Base-by-base conservation (phyloP, 2,329 filamentous ascomycete genomes). In the Pseudogymnoascus sp. region DNA sequence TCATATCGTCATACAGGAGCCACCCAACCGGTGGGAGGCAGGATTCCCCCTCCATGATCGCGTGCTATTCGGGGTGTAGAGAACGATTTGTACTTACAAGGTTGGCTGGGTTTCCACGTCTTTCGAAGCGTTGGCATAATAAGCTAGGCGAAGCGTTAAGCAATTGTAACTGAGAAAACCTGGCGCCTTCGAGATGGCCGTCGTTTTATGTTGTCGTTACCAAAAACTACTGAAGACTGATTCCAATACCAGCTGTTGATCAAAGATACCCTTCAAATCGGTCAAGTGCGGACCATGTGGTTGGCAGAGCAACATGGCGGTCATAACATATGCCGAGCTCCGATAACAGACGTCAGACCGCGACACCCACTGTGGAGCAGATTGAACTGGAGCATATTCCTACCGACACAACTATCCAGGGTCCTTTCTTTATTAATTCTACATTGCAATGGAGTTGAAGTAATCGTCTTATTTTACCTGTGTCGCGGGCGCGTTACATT, bases 271-370 rank as follows among this genome's bases (percentile, higher is more conserved):
- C 29, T 54, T 33, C 47, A 54, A 33, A 54, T 54, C n/a, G 15
- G 47, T 54, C 47, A 54, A 54, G 47, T 54, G 29, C 47, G 29
- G 29, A 54, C 5, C 29, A 29, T 35, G 29, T 54, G 33, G 57
- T 59, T 59, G 57, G 37, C 57, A 59, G 57, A 40, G 57, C 57
- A 59, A 59, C 57, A 11, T 39, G 35, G 37, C 57, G 57, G 57
- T 31, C 35, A 59, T 40, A 59, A 37, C 57, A 59, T 59, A 40
- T 37, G 35, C 57, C 57, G 57, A 37, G 37, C 33, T 39, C 57
- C 57, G 57, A 59, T n/a, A 39, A 39, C 33, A 37, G 35, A 59
- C 17, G 57, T 59, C 57, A 39, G 57, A 59, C 57, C 4, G 35
- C 57, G 57, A 54, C 29, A 54, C 15, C 47, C 26, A 35, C 47